These are phyloP conservation scores for Fusarium sublunatum DNA, from an alignment of 2,329 filamentous ascomycete genomes.

Conservation along the genomic window DNA sequence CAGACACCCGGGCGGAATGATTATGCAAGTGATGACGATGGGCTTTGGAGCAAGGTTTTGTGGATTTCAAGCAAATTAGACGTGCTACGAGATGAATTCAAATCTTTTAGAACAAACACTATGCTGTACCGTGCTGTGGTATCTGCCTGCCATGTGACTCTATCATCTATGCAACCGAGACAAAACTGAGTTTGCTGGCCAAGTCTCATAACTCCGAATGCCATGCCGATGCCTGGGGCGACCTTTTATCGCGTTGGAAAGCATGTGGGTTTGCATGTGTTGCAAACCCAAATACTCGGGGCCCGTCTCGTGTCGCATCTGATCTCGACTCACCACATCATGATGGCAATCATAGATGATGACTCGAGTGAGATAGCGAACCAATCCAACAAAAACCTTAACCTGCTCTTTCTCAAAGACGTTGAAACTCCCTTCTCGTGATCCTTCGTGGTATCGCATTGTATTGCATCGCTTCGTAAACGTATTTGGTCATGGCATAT, in stretches of 20 bases:
- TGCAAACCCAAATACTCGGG: neutral
- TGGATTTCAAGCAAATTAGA: slow-evolving; percentile 43
- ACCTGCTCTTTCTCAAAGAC: slow-evolving; percentile 1
- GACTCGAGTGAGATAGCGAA: slow-evolving; percentile 1
- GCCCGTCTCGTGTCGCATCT: neutral
- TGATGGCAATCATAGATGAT: slow-evolving; percentile 10
- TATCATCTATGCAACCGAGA: slow-evolving; percentile 17
- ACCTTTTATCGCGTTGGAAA: neutral
- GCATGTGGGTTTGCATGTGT: neutral
- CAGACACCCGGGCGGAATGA: slow-evolving; percentile 33
- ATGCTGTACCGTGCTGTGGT: slow-evolving; percentile 10
- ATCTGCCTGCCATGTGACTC: slow-evolving; percentile 17
- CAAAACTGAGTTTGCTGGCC: slow-evolving; percentile 10
- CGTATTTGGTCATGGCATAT: slow-evolving; percentile 35
- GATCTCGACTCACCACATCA: slow-evolving; percentile 13
- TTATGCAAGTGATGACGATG: slow-evolving; percentile 45
- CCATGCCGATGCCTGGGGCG: slow-evolving; percentile 1
- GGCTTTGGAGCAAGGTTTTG: slow-evolving; percentile 43
- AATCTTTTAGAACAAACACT: slow-evolving; percentile 42
- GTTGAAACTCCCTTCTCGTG: slow-evolving; percentile 4
- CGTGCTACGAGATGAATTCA: slow-evolving; percentile 43
- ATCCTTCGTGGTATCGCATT: slow-evolving; percentile 31
- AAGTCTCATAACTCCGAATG: slow-evolving; percentile 10
- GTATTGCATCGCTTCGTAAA: slow-evolving; percentile 43
- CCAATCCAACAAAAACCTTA: slow-evolving; percentile 16